Conservation (phyloP, 192 early-diverging fungal species). For the Backusella circina region DNA sequence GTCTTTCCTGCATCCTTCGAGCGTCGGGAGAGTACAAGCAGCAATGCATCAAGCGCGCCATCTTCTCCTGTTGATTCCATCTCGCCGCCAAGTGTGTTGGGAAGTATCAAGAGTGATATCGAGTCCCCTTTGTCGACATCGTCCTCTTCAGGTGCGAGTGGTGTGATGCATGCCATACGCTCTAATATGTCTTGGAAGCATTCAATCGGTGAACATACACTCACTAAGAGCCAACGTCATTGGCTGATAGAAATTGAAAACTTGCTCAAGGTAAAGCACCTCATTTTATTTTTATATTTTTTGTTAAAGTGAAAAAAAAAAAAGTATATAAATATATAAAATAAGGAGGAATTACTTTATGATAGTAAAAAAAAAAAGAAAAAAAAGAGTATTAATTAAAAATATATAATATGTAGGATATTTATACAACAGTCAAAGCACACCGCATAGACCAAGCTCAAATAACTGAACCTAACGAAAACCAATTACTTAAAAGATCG, state of each 20-base stretch:
- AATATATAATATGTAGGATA: not conserved
- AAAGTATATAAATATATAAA: not conserved
- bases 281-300: not conserved
- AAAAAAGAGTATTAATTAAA: not conserved
- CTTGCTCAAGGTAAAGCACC: not conserved
- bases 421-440: slow-evolving; percentile 4
- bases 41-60: not conserved
- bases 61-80: not conserved
- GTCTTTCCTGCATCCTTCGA: not conserved
- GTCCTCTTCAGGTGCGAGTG: not conserved
- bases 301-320: not conserved
- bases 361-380: too few species aligned
- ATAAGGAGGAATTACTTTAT: not conserved
- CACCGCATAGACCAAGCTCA: slow-evolving; percentile 1
- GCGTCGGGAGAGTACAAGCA: not conserved
- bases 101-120: not conserved
- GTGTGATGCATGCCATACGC: not conserved
- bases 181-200: slow-evolving; percentile 5
- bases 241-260: slow-evolving; percentile 7
- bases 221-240: not conserved
- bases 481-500: not conserved
- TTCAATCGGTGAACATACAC: not conserved
- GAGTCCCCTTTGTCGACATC: not conserved
- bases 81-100: not conserved
- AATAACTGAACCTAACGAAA: not conserved